These are phyloP conservation scores for Beverwykella pulmonaria DNA, from an alignment of 495 filamentous ascomycete species.

Conservation along the genomic window DNA sequence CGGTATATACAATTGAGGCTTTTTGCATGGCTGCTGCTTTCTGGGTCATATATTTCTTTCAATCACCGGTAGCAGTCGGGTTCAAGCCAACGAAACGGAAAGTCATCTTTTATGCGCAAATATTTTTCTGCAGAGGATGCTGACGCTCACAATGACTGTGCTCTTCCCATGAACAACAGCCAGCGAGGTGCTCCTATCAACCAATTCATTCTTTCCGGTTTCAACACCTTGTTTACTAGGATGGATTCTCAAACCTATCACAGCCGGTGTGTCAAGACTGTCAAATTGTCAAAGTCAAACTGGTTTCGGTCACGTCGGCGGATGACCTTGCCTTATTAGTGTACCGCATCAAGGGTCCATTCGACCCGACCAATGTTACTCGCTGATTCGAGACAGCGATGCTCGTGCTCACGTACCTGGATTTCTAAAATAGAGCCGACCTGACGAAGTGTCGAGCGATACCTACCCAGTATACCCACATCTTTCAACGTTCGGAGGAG, in stretches of 20 bases:
- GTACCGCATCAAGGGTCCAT: not conserved
- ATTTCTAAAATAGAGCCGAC: not conserved
- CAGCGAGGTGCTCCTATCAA: not conserved
- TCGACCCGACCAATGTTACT: not conserved
- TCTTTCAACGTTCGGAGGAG: not conserved
- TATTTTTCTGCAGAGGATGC: not conserved
- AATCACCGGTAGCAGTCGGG: not conserved
- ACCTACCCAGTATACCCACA: not conserved
- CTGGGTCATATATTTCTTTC: not conserved
- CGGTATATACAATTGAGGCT: not conserved
- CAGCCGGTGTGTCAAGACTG: slow-evolving; percentile 1
- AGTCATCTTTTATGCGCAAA: too few relatives aligned
- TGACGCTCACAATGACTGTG: not conserved
- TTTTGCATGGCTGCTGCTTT: not conserved
- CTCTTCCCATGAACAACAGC: not conserved
- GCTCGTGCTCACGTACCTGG: not conserved
- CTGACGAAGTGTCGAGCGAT: not conserved
- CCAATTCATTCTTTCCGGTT: not conserved
- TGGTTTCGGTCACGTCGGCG: not conserved
- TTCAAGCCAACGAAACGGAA: not conserved
- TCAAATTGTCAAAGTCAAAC: slow-evolving; percentile 11
- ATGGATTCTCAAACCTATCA: not conserved
- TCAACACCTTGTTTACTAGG: not conserved
- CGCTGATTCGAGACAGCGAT: not conserved
- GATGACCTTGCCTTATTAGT: slow-evolving; percentile 1